Percentiles rank a stretch among this genome's conserved stretches.
phyloP scores from a whole-genome alignment of 257 asterid species.

The Lycium ferocissimum region DNA sequence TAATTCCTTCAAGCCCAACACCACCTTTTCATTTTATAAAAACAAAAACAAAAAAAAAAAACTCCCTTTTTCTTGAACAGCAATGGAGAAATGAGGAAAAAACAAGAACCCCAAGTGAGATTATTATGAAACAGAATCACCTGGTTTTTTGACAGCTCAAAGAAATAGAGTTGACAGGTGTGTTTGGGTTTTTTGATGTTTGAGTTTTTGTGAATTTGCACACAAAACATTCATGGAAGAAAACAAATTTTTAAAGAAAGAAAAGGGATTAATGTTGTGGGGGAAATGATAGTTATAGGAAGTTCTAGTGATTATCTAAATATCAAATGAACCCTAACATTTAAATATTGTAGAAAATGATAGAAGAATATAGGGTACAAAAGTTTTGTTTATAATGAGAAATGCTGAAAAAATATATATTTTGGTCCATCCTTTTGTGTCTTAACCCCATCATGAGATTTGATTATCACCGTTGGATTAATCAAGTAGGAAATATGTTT shows the following conservation, averaged over 20 bases:
- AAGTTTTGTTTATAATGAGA: not conserved
- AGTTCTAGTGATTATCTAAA: not conserved
- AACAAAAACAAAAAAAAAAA: no score
- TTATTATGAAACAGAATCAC: not conserved
- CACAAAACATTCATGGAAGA: slow-evolving; percentile 8
- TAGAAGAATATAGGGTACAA: not conserved
- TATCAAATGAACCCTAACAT: not conserved
- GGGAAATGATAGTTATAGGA: slow-evolving; percentile 2
- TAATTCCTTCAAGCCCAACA: slow-evolving; percentile 9
- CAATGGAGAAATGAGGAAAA: not conserved
- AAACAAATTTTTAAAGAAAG: not conserved
- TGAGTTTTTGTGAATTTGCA: slow-evolving; percentile 2
- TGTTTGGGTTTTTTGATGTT: slow-evolving; percentile 22
- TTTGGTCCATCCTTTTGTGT: slow-evolving; percentile 21
- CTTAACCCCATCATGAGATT: not conserved
- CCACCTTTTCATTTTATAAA: not conserved
- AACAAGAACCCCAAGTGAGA: not conserved
- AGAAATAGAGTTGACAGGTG: slow-evolving; percentile 20
- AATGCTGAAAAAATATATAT: not conserved
- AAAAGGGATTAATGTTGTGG: not conserved
- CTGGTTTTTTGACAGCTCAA: slow-evolving; percentile 28
- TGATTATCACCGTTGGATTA: not conserved
- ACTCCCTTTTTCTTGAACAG: not conserved
- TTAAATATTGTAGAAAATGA: not conserved
- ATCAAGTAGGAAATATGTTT: no score